A percentile compares a stretch with the other conserved stretches of the same genome.
These are phyloP conservation scores for Diaporthe helianthi DNA, from an alignment of 2,329 filamentous ascomycete genomes.

Conservation along the genomic window DNA sequence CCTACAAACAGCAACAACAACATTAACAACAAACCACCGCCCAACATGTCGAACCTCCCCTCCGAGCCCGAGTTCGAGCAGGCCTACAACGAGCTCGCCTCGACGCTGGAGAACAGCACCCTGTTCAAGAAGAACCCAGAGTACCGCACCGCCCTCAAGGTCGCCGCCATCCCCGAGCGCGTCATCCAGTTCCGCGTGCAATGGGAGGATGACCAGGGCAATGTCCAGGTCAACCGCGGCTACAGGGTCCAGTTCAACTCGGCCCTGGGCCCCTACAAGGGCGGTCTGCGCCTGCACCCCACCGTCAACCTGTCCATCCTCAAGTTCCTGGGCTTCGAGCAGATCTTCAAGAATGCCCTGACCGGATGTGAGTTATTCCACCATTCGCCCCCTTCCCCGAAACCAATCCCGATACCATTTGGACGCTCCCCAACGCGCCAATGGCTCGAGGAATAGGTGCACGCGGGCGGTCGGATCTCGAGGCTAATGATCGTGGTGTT, in stretches of 20 bases:
- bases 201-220: slow-evolving; percentile 93
- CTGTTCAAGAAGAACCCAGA: slow-evolving; percentile 95
- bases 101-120: slow-evolving; percentile 90
- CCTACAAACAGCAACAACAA: neutral
- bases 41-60: slow-evolving; percentile 80
- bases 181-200: slow-evolving; percentile 96
- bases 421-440: slow-evolving; percentile 27
- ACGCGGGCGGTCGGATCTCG: no score
- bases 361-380: slow-evolving; percentile 77
- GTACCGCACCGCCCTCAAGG: slow-evolving; percentile 87
- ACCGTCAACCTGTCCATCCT: slow-evolving; percentile 81
- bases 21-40: slow-evolving; percentile 24
- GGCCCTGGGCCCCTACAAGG: slow-evolving; percentile 96
- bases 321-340: slow-evolving; percentile 99
- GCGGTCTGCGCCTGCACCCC: slow-evolving; percentile 93
- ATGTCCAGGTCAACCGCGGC: slow-evolving; percentile 90
- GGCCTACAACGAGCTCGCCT: slow-evolving; percentile 95
- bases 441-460: slow-evolving; percentile 33
- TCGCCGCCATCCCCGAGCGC: slow-evolving; percentile 91
- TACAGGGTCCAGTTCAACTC: slow-evolving; percentile 99
- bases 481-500: slow-evolving; percentile 34
- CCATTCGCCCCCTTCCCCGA: no score
- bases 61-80: slow-evolving; percentile 98
- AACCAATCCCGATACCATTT: neutral
- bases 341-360: slow-evolving; percentile 99